Evolutionary conservation across 148 eudicot species (phyloP).

Genomic region (Fagopyrum tataricum): DNA sequence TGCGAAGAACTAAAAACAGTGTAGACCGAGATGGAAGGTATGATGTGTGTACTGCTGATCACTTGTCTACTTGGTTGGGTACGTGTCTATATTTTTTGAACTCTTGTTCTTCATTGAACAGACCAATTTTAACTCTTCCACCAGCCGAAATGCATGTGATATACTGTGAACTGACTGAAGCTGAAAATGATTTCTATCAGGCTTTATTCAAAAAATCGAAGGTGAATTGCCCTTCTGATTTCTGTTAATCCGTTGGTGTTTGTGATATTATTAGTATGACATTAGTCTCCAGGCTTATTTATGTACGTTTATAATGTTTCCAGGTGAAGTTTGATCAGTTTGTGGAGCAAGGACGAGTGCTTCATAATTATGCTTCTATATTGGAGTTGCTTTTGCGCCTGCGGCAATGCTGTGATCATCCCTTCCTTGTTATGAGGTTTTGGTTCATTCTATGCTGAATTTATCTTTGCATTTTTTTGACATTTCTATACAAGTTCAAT

Average conservation of each 20-base stretch:
- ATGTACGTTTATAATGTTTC: slow-evolving; percentile 1
- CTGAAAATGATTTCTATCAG: slow-evolving; percentile 90
- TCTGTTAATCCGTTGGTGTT: not conserved
- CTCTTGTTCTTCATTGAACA: slow-evolving; percentile 20
- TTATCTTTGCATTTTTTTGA: slow-evolving; percentile 1
- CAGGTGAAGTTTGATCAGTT: slow-evolving; percentile 97
- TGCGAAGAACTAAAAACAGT: slow-evolving; percentile 84
- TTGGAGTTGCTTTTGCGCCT: slow-evolving; percentile 85
- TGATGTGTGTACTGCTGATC: slow-evolving; percentile 7
- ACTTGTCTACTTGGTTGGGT: not conserved
- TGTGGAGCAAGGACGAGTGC: slow-evolving; percentile 95
- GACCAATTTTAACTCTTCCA: slow-evolving; percentile 94
- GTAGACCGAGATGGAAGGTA: slow-evolving; percentile 88
- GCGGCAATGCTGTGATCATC: slow-evolving; percentile 99
- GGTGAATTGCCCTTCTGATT: slow-evolving; percentile 30
- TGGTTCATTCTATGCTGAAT: slow-evolving; percentile 9
- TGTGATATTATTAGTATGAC: slow-evolving; percentile 1
- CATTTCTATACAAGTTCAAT: slow-evolving; percentile 4
- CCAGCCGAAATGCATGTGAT: slow-evolving; percentile 83
- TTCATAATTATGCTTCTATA: slow-evolving; percentile 96
- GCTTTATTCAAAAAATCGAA: slow-evolving; percentile 90
- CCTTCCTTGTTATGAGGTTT: slow-evolving; percentile 97
- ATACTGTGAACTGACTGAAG: slow-evolving; percentile 84
- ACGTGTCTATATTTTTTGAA: not conserved
- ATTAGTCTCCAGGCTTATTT: not conserved